Evolutionary conservation across 148 eudicot species (phyloP).

Genomic region (Chenopodium suecicum): DNA sequence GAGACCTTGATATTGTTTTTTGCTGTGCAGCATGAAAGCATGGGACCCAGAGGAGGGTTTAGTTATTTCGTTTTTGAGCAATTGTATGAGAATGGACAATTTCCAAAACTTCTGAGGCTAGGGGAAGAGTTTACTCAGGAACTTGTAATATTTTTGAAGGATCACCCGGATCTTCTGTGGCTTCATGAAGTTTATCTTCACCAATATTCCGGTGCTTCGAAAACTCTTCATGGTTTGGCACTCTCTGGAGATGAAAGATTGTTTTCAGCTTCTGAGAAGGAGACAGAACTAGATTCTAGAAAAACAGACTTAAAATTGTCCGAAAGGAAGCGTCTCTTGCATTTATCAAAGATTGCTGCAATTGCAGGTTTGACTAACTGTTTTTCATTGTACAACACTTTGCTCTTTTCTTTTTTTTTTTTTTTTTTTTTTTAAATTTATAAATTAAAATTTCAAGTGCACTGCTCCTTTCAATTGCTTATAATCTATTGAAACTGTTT

Average conservation of each 20-base stretch:
- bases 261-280: slow-evolving; percentile 35
- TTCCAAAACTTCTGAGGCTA: slow-evolving; percentile 76
- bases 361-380: slow-evolving; percentile 63
- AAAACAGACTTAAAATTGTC: slow-evolving; percentile 48
- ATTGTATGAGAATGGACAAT: slow-evolving; percentile 57
- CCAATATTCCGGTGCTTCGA: slow-evolving; percentile 72
- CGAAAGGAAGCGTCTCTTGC: slow-evolving; percentile 70
- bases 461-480: background rate
- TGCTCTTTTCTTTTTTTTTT: background rate
- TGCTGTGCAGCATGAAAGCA: slow-evolving; percentile 67
- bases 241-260: slow-evolving; percentile 56
- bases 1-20: slow-evolving; percentile 14
- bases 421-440: no score
- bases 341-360: slow-evolving; percentile 90
- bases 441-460: background rate
- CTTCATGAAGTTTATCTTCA: slow-evolving; percentile 79
- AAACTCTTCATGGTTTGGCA: slow-evolving; percentile 76
- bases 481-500: background rate
- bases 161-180: slow-evolving; percentile 76
- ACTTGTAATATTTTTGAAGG: slow-evolving; percentile 68
- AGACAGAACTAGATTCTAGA: slow-evolving; percentile 27
- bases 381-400: background rate
- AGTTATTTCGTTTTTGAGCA: slow-evolving; percentile 82
- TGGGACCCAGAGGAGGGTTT: slow-evolving; percentile 95
- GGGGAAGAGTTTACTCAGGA: slow-evolving; percentile 94